Evolutionary conservation across 257 asterid species (phyloP).

Genomic region (Mitragyna speciosa): DNA sequence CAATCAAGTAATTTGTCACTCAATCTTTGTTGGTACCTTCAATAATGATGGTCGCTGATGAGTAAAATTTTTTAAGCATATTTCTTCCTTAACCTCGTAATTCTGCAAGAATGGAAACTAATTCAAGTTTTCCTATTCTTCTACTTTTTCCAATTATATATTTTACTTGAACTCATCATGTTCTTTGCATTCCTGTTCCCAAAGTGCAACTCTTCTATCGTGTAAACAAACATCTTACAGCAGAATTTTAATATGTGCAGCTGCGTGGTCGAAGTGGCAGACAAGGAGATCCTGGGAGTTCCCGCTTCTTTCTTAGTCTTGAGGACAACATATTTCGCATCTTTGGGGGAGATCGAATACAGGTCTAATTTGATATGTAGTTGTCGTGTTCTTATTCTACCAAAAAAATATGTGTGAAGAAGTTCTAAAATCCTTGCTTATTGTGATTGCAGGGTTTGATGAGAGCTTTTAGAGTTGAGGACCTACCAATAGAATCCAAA

Average conservation of each 20-base stretch:
- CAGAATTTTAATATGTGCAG: conserved; percentile 43
- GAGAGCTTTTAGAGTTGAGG: conserved; percentile 99
- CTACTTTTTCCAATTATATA: not conserved
- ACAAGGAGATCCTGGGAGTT: conserved; percentile 99
- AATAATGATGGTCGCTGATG: too few species aligned
- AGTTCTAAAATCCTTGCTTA: conserved; percentile 21
- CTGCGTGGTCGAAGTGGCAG: conserved; percentile 99
- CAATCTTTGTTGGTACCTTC: not conserved
- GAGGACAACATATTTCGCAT: conserved; percentile 97
- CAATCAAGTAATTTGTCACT: conserved; percentile 63
- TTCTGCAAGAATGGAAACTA: not conserved
- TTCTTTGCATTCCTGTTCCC: not conserved
- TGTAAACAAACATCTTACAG: conserved; percentile 16
- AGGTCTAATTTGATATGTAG: conserved; percentile 44
- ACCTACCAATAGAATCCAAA: conserved; percentile 96
- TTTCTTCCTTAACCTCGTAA: not conserved
- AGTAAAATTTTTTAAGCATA: too few species aligned
- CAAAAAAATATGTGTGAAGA: conserved; percentile 10
- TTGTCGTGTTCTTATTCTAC: conserved; percentile 19
- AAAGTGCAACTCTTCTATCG: not conserved
- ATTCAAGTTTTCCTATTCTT: not conserved
- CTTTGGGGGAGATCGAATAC: conserved; percentile 98
- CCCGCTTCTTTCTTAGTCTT: conserved; percentile 96
- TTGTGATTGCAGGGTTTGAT: conserved; percentile 72
- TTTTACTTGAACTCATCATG: not conserved